Evolutionary conservation across 2,329 filamentous ascomycete genomes (phyloP).

Genomic region (Seiridium unicorne): DNA sequence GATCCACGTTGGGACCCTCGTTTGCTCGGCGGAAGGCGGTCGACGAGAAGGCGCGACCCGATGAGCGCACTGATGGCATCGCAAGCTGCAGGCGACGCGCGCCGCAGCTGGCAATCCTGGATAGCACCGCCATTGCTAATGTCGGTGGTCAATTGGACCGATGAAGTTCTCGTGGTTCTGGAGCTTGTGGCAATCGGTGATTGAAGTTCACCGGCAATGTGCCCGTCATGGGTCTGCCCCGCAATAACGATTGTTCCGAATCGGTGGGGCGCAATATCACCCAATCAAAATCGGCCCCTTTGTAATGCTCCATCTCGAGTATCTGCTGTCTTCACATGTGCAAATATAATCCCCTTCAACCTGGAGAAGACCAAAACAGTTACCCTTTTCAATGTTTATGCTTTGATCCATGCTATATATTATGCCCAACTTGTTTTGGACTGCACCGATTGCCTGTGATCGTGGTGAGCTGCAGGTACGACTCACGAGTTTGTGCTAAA

Average conservation of each 20-base stretch:
- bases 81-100: constrained; percentile 59
- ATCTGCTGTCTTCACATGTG: neutral
- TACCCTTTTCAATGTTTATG: no score
- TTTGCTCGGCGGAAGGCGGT: constrained; percentile 63
- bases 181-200: constrained; percentile 6
- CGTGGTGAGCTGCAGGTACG: no score
- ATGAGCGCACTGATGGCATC: constrained; percentile 22
- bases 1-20: constrained; percentile 48
- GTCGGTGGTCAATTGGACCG: constrained; percentile 26
- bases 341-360: no score
- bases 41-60: constrained; percentile 61
- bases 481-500: no score
- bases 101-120: constrained; percentile 69
- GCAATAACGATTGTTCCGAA: constrained; percentile 7
- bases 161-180: constrained; percentile 3
- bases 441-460: no score
- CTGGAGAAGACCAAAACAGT: neutral
- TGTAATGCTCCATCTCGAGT: neutral
- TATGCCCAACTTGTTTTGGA: no score
- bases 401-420: no score
- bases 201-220: constrained; percentile 8
- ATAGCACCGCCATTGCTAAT: constrained; percentile 65
- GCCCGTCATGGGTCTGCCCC: constrained; percentile 9
- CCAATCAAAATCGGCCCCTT: neutral
- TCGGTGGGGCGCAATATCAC: neutral